Base-by-base conservation (phyloP, 2,329 filamentous ascomycete genomes). In the Raffaelea arxii region DNA sequence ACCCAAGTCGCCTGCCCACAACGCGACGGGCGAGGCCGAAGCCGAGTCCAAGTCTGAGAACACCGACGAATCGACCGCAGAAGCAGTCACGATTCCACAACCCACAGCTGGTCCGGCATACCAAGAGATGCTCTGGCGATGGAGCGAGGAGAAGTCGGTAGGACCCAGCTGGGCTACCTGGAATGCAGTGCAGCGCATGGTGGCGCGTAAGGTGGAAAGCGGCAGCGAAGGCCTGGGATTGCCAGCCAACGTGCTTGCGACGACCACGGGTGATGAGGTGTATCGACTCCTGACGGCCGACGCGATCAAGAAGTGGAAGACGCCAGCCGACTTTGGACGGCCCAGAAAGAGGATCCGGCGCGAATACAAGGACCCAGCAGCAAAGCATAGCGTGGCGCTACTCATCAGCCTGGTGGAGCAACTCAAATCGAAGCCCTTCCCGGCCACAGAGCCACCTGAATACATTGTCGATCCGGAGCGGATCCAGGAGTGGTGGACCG, bases 401-500 rank as follows among this genome's bases (percentile, higher is more conserved):
- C 50, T 78, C 12, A 71, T 75, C 51, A 58, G 57, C 0, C 55
- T 70, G 1, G 65, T 65, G 3, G 65, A 64, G 25, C 57, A 62
- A 35, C 57, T 77, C 9, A 64, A 64, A 39, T 64, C 64, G 45
- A 68, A 70, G 49, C 65, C 72, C 6, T 75, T 66, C 49, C 75
- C 74, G 14, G 61, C 75, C 2, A 69, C 56, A 2, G 66, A 72
- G 38, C 72, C 77, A 4, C 75, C 77, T 1, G 66, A 68, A 18
- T 77, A 74, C 67, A 66, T 79, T 52, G 61, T 60, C 21, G 65
- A 72, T 25, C 58, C 67, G 3, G 69, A 69, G 25, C 67, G 67
- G 50, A 62, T 70, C 0, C 67, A 68, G 10, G 69, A 75, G 51
- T 80, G 76, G 75, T 71, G 69, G 62, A 59, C 68, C 11, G 74